Percentiles rank a stretch among this genome's conserved stretches.
Evolutionary conservation across 2,329 filamentous ascomycete species (phyloP).

Genomic region (Calonectria ilicicola): DNA sequence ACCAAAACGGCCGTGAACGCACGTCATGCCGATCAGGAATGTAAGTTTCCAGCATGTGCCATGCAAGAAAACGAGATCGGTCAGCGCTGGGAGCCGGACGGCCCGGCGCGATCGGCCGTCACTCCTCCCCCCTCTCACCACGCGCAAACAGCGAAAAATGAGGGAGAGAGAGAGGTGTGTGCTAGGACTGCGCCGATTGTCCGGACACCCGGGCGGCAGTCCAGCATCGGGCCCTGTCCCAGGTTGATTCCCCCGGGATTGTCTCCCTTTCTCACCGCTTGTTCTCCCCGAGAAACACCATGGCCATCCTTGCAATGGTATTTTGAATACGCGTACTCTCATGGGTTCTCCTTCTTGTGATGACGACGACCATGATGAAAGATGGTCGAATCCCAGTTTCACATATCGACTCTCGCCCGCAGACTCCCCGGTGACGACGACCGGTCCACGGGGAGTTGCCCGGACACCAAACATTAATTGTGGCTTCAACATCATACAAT

Average conservation of each 20-base stretch:
- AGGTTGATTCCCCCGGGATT: neutral
- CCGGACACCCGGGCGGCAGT: neutral
- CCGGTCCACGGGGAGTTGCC: neutral
- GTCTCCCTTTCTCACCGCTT: neutral
- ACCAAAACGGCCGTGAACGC: neutral
- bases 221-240: neutral
- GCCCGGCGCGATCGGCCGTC: slow-evolving; percentile 1
- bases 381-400: neutral
- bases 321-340: neutral
- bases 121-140: neutral
- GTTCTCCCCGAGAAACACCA: neutral
- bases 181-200: neutral
- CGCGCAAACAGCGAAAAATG: neutral
- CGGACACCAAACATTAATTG: neutral
- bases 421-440: neutral
- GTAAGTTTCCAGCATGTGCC: neutral
- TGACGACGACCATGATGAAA: neutral
- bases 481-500: neutral
- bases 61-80: neutral
- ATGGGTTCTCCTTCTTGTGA: neutral
- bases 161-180: too few species aligned
- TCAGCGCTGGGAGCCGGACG: neutral
- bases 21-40: neutral
- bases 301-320: neutral
- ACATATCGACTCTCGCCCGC: neutral